Evolutionary conservation across 139 green algal genomes (phyloP), one percentile per base, ranked within the genome.

Genomic region (Closterium sp.): DNA sequence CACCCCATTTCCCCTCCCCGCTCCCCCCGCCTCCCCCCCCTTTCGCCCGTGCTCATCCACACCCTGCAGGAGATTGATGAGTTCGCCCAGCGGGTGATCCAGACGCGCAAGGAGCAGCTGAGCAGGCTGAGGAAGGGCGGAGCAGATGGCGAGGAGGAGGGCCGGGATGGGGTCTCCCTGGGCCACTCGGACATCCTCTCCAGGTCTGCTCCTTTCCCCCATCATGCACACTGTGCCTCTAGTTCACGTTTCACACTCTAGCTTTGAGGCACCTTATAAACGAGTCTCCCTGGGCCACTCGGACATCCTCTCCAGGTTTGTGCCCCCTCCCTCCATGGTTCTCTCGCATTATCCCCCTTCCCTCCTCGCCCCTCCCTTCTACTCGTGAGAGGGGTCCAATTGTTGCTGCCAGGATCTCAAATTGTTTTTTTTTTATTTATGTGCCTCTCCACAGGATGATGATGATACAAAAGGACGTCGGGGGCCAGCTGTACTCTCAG

Each of bases 121-220:
- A 30, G 10, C 1, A 33, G 21, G 31, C 32, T 38, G 32, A 36
- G 21, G 32, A 36, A 88, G 84, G 21, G 83, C 2, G 83, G n/a
- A 34, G 83, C 83, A 33, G 30, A 86, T 3, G 83, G 19, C 6
- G 30, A 86, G 83, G 83, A 3, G 28, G 83, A 86, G 83, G 83
- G 30, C 83, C 16, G 8, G 30, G 83, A 86, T 33, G 83, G 31
- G 4, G 55, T 76, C 55, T 76, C 55, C 16, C 55, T 76, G 55
- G 69, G 30, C 1, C 89, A 92, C 83, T 85, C 84, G 7, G 89
- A 92, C 16, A 88, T 92, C 9, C 30, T 92, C 7, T 92, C 89
- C 43, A 64, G 89, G 76, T 92, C 32, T 10, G 33, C 55, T 35
- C 64, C 64, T 16, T 83, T 16, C 16, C 64, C 64, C 64, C 64